Evolutionary conservation across 2,329 filamentous ascomycete species (phyloP).

Genomic region (Byssochlamys sp.): DNA sequence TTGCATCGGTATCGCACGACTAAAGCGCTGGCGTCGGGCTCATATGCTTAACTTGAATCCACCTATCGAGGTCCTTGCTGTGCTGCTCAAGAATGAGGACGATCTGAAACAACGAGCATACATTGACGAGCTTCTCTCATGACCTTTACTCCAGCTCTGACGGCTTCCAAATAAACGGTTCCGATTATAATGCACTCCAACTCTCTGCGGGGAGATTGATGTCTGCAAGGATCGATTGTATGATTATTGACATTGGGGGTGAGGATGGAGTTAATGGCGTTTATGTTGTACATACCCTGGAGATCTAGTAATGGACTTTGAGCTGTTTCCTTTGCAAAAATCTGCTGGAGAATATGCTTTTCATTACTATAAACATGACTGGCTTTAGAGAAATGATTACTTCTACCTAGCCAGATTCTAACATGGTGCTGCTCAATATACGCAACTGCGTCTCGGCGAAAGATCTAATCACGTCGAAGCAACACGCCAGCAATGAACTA

Average conservation of each 20-base stretch:
- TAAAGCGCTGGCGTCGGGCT: constrained; percentile 81
- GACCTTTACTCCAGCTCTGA: constrained; percentile 3
- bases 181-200: not conserved
- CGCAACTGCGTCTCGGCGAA: not conserved
- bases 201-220: not conserved
- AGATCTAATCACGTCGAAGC: not conserved
- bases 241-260: not conserved
- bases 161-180: not conserved
- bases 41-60: constrained; percentile 73
- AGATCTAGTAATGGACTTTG: not conserved
- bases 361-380: too few species aligned
- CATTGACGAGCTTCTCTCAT: constrained; percentile 38
- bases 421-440: not conserved
- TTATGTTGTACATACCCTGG: not conserved
- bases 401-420: too few species aligned
- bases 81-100: constrained; percentile 56
- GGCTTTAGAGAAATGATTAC: too few species aligned
- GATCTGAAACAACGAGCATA: constrained; percentile 54
- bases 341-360: not conserved
- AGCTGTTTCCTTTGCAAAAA: not conserved
- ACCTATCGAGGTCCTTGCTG: constrained; percentile 79
- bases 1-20: constrained; percentile 71
- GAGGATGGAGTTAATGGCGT: not conserved
- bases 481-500: not conserved
- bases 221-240: not conserved